A percentile compares a stretch with the other conserved stretches of the same genome.
These are phyloP conservation scores for Tylopilus rubrobrunneus DNA, from an alignment of 768 basidiomycete species.

Conservation along the genomic window DNA sequence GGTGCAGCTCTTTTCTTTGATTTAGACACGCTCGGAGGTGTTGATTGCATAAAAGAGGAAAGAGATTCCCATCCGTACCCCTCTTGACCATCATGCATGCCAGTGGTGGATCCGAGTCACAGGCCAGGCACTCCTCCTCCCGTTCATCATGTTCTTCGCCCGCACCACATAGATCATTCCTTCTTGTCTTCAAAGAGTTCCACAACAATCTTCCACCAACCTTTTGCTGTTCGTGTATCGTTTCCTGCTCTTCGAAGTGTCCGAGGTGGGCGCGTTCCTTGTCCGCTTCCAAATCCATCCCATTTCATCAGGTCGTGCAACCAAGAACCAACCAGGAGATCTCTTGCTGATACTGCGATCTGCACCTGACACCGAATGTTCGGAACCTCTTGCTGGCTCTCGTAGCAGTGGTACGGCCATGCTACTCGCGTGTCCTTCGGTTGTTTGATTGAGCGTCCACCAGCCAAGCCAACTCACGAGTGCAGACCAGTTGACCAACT, in stretches of 20 bases:
- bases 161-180: slow-evolving; percentile 69
- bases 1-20: slow-evolving; percentile 34
- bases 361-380: slow-evolving; percentile 44
- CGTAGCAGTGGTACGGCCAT: slow-evolving; percentile 33
- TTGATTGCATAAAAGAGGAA: slow-evolving; percentile 18
- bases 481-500: slow-evolving; percentile 59
- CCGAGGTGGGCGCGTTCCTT: slow-evolving; percentile 47
- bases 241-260: slow-evolving; percentile 62
- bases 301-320: slow-evolving; percentile 49
- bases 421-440: slow-evolving; percentile 7
- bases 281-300: not conserved
- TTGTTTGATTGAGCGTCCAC: slow-evolving; percentile 15
- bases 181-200: slow-evolving; percentile 60
- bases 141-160: slow-evolving; percentile 62
- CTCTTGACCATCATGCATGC: too few relatives aligned
- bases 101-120: too few relatives aligned
- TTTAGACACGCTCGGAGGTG: slow-evolving; percentile 28
- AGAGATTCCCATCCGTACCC: slow-evolving; percentile 11
- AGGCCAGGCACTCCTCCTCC: slow-evolving; percentile 50
- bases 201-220: slow-evolving; percentile 49
- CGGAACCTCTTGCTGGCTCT: slow-evolving; percentile 46
- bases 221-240: slow-evolving; percentile 66
- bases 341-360: slow-evolving; percentile 38
- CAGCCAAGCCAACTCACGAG: slow-evolving; percentile 50
- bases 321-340: slow-evolving; percentile 56